Evolutionary conservation across 441 rosid species (phyloP).

Genomic region (Euphorbia schlechtendalii): DNA sequence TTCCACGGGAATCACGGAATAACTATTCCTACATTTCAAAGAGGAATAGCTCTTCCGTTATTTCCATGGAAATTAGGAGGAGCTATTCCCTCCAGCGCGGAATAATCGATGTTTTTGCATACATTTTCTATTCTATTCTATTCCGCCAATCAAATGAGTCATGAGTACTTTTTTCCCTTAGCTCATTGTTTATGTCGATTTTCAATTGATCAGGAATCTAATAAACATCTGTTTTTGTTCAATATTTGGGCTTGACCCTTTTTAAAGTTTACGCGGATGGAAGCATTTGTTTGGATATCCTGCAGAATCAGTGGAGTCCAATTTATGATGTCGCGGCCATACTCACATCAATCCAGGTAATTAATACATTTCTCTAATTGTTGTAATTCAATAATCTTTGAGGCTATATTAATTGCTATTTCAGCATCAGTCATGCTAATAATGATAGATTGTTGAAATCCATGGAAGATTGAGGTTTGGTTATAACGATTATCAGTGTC

Average conservation of each 20-base stretch:
- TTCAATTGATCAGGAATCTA: background rate
- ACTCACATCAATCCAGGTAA: slow-evolving; percentile 69
- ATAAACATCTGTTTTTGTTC: background rate
- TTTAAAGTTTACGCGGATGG: slow-evolving; percentile 64
- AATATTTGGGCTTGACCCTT: background rate
- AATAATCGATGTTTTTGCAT: too few species aligned
- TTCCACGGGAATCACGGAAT: too few species aligned
- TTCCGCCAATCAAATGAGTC: too few species aligned
- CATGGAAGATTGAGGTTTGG: background rate
- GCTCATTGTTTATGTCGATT: background rate
- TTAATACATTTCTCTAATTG: background rate
- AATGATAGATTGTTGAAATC: background rate
- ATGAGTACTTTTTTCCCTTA: background rate
- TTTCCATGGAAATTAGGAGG: too few species aligned
- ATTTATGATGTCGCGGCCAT: slow-evolving; percentile 74
- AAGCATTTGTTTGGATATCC: slow-evolving; percentile 64
- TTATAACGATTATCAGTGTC: too few species aligned
- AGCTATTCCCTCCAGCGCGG: too few species aligned
- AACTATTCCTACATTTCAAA: too few species aligned
- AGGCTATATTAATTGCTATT: background rate
- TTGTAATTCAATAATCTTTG: background rate
- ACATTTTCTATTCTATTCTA: too few species aligned
- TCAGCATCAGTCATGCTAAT: too few species aligned
- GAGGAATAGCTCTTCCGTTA: too few species aligned
- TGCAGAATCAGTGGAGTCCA: slow-evolving; percentile 75